Percentiles rank a stretch among this genome's conserved stretches.
Conservation (phyloP, 768 basidiomycete genomes). For the Cystofilobasidium ferigula region DNA sequence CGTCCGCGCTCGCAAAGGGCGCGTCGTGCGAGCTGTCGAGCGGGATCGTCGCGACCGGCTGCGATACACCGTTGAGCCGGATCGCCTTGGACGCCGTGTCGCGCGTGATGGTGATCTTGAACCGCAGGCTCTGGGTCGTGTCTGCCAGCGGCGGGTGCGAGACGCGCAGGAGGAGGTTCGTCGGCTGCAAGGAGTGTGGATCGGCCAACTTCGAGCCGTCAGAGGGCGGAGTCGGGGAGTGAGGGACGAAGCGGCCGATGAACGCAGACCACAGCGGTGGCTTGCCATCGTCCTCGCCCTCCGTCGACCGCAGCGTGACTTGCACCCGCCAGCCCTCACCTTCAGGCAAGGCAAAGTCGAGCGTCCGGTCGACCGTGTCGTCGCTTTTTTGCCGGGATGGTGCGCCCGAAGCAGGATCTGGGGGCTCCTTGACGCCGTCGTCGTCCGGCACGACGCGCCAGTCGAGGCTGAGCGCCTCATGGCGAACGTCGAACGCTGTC, state of each 20-base stretch:
- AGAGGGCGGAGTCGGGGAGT: constrained; percentile 47
- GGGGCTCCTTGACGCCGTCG: constrained; percentile 40
- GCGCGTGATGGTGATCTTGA: constrained; percentile 65
- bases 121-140: constrained; percentile 65
- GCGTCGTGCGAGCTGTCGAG: constrained; percentile 43
- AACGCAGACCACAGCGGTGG: constrained; percentile 31
- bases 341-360: constrained; percentile 70
- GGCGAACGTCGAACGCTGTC: constrained; percentile 64
- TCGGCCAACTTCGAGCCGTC: background rate
- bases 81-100: constrained; percentile 56
- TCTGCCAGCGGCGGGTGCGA: constrained; percentile 61
- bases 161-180: constrained; percentile 49
- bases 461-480: constrained; percentile 70
- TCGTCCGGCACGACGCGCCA: constrained; percentile 67
- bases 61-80: constrained; percentile 74
- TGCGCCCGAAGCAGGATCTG: too few species aligned
- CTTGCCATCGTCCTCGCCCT: constrained; percentile 32
- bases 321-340: constrained; percentile 79
- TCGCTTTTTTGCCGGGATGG: too few species aligned
- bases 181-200: background rate
- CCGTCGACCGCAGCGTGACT: constrained; percentile 42
- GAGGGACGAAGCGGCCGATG: constrained; percentile 28
- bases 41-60: constrained; percentile 53
- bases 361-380: constrained; percentile 52
- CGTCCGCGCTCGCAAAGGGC: constrained; percentile 44